Conservation (phyloP, 2,329 filamentous ascomycete species). For the Venturia oleaginea region DNA sequence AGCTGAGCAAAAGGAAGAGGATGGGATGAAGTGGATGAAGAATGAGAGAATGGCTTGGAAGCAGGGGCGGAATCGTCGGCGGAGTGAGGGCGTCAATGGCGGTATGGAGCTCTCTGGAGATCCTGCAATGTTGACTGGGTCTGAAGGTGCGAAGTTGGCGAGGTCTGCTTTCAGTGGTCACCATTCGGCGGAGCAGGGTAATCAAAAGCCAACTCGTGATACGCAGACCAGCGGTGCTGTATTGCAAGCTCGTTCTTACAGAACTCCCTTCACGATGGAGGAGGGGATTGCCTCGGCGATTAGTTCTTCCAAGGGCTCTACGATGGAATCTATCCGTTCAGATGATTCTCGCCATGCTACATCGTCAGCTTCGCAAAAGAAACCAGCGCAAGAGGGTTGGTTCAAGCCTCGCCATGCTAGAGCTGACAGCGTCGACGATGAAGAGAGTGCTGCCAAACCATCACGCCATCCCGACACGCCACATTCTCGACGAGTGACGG, state of each 20-base stretch:
- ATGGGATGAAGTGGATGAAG: background rate
- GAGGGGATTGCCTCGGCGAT: background rate
- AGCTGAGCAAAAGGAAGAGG: background rate
- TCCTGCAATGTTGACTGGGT: no score
- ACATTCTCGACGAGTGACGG: background rate
- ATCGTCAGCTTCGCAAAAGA: background rate
- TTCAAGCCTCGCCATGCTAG: background rate
- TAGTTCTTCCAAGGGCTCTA: background rate
- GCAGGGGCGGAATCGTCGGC: background rate
- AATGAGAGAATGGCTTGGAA: background rate
- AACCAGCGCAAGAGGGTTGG: background rate
- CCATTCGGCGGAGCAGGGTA: background rate
- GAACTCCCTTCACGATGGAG: background rate
- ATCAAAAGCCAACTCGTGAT: background rate
- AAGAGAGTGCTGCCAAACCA: background rate
- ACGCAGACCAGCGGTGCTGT: background rate
- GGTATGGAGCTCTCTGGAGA: no score
- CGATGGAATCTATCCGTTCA: background rate
- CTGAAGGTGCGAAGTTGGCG: background rate
- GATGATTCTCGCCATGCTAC: background rate
- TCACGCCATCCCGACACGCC: background rate
- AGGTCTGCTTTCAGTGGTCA: background rate
- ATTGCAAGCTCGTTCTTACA: background rate
- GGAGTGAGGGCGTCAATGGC: background rate
- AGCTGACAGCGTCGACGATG: background rate